Base-by-base conservation (phyloP, 331 rosid genomes). In the Rosa hybrid region DNA sequence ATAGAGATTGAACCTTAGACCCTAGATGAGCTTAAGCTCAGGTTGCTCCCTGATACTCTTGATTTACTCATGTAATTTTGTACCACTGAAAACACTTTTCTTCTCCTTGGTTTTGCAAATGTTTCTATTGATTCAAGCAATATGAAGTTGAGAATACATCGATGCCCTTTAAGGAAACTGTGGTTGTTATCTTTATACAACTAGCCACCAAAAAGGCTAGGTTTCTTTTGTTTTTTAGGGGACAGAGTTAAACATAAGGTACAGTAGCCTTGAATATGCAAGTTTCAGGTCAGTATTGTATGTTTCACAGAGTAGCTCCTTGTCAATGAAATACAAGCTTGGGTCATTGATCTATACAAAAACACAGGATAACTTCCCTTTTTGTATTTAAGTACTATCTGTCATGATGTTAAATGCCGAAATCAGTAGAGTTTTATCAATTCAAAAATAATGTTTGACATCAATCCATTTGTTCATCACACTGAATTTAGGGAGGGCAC, bases 391-490 rank as follows among this genome's bases (percentile, higher is more conserved):
- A 17, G 56, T 45, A 11, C 16, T 4, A 12, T 45, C 46, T 73
- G 30, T 38, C 53, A 34, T 74, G 12, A 20, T 74, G 77, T 53
- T 74, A 53, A 74, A 21, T 59, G 27, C n/a, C 3, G 51, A 71
- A 23, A 49, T 13, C 23, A 9, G 44, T 1, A 12, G 77, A 73
- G 18, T 76, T 62, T 17, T 27, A 27, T 53, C 57, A 42, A 44
- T 25, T 62, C 0, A 1, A 25, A 20, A 23, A 14, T 12, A 23
- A 21, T 3, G 13, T 14, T 2, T 17, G 42, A 63, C 45, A 27
- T 13, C 34, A 53, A 18, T 72, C 38, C 4, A 10, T 21, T 56
- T 16, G 6, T n/a, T 42, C 79, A 42, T 60, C 30, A 45, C 1
- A 17, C n/a, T 76, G 56, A 27, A 17, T 68, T 48, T 59, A 42